phyloP scores from a whole-genome alignment of 108 stramenopile genomes.

The Nitzschia sp. region DNA sequence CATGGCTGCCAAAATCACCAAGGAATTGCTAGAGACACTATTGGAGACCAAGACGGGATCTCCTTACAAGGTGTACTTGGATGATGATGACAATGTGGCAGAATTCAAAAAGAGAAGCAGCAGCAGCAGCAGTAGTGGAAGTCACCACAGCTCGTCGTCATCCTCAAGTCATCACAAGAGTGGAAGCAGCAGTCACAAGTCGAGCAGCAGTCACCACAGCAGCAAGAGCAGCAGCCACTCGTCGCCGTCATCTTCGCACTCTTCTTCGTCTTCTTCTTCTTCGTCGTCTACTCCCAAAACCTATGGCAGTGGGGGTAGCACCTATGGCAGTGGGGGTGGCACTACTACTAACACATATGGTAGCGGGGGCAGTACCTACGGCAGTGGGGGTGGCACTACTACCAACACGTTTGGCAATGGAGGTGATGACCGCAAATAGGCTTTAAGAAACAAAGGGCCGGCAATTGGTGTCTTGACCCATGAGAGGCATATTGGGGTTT shows the following conservation, averaged over 20 bases:
- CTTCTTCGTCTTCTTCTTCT: too few relatives aligned
- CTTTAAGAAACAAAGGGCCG: too few relatives aligned
- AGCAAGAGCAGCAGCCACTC: conserved; percentile 2
- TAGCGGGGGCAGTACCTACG: too few relatives aligned
- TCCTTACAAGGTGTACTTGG: conserved; percentile 4
- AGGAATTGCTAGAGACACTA: conserved; percentile 7
- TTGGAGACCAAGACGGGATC: background rate
- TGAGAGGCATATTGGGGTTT: too few relatives aligned
- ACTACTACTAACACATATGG: too few relatives aligned
- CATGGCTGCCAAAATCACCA: conserved; percentile 1
- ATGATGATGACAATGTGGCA: background rate
- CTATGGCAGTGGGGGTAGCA: too few relatives aligned
- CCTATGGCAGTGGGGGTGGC: too few relatives aligned
- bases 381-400: too few relatives aligned
- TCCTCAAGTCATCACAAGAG: background rate
- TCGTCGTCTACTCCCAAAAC: too few relatives aligned
- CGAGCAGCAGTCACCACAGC: background rate
- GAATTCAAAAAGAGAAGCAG: background rate
- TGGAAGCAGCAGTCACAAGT: background rate
- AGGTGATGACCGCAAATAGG: too few relatives aligned
- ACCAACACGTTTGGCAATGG: too few relatives aligned
- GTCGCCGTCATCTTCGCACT: background rate
- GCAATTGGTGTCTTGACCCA: too few relatives aligned
- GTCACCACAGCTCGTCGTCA: background rate
- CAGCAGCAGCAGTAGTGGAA: background rate